A percentile compares a stretch with the other conserved stretches of the same genome.
phyloP scores from a whole-genome alignment of 345 rosid species.

The Alliaria petiolata region DNA sequence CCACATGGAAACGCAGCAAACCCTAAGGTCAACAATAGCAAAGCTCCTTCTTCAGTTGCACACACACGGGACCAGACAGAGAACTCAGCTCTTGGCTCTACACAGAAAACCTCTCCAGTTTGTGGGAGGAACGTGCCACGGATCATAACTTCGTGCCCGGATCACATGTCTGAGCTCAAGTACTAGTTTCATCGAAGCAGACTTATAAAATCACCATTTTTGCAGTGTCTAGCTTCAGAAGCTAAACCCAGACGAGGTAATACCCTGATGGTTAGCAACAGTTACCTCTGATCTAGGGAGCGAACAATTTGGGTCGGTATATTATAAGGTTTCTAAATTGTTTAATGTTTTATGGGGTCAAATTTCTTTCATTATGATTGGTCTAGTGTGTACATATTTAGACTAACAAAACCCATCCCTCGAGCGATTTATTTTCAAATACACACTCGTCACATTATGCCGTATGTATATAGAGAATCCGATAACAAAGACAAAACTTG shows the following conservation, averaged over 20 bases:
- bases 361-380: background rate
- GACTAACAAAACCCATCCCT: background rate
- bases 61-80: constrained; percentile 33
- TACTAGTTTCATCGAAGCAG: constrained; percentile 35
- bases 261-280: no score
- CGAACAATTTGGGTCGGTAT: constrained; percentile 18
- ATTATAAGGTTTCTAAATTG: no score
- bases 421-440: background rate
- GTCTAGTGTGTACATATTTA: constrained; percentile 22
- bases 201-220: constrained; percentile 23
- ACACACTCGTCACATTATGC: no score
- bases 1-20: constrained; percentile 33
- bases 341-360: constrained; percentile 8
- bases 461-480: background rate
- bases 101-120: constrained; percentile 49
- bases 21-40: constrained; percentile 29
- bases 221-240: constrained; percentile 26
- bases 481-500: constrained; percentile 5
- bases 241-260: no score
- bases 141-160: no score
- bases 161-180: constrained; percentile 48
- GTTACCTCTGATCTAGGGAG: no score
- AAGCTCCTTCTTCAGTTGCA: constrained; percentile 22
- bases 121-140: constrained; percentile 62
- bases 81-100: constrained; percentile 33